Evolutionary conservation across 2,329 filamentous ascomycete species (phyloP), one percentile per base, ranked within the genome.

Genomic region (Monosporascus sp.): DNA sequence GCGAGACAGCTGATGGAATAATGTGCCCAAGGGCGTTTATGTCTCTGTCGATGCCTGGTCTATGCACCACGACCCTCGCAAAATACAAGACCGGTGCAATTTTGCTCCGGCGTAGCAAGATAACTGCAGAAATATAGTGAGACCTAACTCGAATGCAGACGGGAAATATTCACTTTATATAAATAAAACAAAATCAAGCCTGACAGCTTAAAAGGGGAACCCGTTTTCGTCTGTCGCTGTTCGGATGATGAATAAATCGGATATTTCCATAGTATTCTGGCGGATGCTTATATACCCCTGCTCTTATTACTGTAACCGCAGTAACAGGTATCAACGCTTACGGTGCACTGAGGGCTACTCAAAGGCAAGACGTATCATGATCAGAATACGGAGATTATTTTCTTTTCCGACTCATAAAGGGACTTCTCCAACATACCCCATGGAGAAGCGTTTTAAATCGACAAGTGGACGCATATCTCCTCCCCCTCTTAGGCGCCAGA

Each of bases 281-380:
- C 28, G 28, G 7, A 28, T 28, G 28, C 28, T 28, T 28, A 28
- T 28, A 28, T 28, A 28, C 26, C 5, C 24, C 6, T 24, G 26
- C 7, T 9, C 7, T 28, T 28, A 28, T 28, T 28, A 9, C 28
- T 28, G 28, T 28, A 28, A 28, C 28, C 28, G 28, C 9, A 28
- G 2, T 8, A 28, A 28, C 8, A 28, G 28, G 28, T 28, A 11
- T 28, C 8, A 28, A 28, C 22, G 7, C n/a, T 26, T 31, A 47
- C 20, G 44, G 8, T 17, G 44, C 8, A 47, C 71, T 75, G 26
- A 78, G 59, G 0, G 70, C 67, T 53, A 78, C 74, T 76, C 76
- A 79, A 18, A 67, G 74, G 70, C 14, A 76, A 70, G 11, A 78
- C 73, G 56, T 80, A 81, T 35, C 1, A 35, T 14, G 11, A 35